Evolutionary conservation across 1,139 yeast genomes (phyloP).

Genomic region (Protomyces pachydermus): DNA sequence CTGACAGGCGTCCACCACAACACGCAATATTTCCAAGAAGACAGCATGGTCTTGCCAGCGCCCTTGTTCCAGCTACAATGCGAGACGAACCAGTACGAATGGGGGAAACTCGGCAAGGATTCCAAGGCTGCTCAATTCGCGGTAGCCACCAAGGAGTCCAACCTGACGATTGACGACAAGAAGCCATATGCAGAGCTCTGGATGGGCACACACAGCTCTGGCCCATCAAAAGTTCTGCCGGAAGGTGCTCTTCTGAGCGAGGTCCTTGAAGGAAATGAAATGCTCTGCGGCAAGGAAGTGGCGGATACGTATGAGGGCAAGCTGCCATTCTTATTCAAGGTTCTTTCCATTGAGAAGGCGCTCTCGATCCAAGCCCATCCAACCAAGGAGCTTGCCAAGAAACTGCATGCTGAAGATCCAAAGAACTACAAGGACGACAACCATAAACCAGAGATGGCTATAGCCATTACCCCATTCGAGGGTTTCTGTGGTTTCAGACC

Average conservation of each 20-base stretch:
- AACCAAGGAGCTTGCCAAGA: conserved; percentile 74
- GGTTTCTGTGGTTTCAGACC: conserved; percentile 99
- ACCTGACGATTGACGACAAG: conserved; percentile 2
- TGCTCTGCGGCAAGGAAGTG: conserved; percentile 55
- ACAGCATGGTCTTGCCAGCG: conserved; percentile 19
- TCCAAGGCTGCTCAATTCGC: conserved; percentile 25
- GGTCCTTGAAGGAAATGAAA: conserved; percentile 58
- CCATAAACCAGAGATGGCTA: conserved; percentile 99
- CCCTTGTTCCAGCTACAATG: conserved; percentile 25
- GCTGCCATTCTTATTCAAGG: conserved; percentile 90
- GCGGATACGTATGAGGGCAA: conserved; percentile 40
- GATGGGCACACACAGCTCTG: conserved; percentile 98
- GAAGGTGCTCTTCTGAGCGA: conserved; percentile 59
- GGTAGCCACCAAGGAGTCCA: conserved; percentile 13
- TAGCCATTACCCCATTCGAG: conserved; percentile 91
- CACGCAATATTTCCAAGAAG: background rate
- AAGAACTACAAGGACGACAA: conserved; percentile 94
- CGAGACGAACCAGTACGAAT: conserved; percentile 25
- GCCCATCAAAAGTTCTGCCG: conserved; percentile 66
- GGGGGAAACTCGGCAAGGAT: conserved; percentile 22
- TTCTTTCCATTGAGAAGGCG: conserved; percentile 84
- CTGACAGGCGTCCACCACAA: background rate
- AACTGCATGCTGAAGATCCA: conserved; percentile 76
- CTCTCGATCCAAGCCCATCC: conserved; percentile 97
- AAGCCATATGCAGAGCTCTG: conserved; percentile 48